Conservation (phyloP, 176 grass and related monocot genomes). For the Lolium perenne region DNA sequence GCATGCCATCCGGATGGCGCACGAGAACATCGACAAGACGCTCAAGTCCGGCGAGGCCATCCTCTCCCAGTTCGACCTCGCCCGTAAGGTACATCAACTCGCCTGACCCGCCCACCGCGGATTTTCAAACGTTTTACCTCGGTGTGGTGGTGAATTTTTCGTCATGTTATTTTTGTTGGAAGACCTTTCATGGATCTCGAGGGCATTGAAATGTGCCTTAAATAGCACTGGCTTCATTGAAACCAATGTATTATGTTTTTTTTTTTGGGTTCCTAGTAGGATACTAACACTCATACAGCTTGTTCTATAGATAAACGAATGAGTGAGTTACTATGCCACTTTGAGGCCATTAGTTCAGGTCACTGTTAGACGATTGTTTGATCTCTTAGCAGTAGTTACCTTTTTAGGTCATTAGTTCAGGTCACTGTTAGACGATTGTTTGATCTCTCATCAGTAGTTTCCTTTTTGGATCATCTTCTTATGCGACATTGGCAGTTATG, state of each 20-base stretch:
- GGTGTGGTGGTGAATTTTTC: not conserved
- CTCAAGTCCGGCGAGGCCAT: conserved; percentile 73
- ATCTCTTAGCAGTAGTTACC: conserved; percentile 16
- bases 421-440: conserved; percentile 3
- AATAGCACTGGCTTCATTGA: not conserved
- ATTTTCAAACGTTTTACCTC: not conserved
- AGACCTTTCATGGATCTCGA: conserved; percentile 30
- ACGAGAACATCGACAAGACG: conserved; percentile 84
- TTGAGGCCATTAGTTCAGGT: not conserved
- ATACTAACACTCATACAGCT: not conserved
- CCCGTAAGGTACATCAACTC: conserved; percentile 55
- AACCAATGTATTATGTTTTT: not conserved
- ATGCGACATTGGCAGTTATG: not conserved
- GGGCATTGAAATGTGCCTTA: not conserved
- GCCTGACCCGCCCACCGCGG: not conserved
- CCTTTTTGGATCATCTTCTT: not conserved
- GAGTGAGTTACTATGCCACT: not conserved
- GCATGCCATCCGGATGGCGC: conserved; percentile 80
- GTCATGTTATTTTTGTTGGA: not conserved
- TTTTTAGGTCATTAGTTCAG: not conserved
- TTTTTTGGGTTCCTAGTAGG: not conserved
- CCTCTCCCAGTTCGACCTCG: conserved; percentile 73
- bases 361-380: not conserved
- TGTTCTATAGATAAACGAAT: not conserved
- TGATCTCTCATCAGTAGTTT: conserved; percentile 10